phyloP scores from a whole-genome alignment of 441 rosid genomes.

The Theobroma grandiflorum region DNA sequence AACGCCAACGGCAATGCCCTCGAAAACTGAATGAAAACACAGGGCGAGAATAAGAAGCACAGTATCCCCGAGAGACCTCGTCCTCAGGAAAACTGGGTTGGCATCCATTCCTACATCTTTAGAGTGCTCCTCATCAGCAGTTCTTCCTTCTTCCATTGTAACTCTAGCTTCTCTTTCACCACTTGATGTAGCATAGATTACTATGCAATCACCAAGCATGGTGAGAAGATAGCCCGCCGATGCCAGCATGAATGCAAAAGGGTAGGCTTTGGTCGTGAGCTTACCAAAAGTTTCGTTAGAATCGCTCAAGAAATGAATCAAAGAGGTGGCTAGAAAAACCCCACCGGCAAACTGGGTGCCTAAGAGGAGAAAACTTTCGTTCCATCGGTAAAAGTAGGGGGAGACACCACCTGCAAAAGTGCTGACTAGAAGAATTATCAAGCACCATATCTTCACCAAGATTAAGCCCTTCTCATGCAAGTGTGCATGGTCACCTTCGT shows the following conservation, averaged over 20 bases:
- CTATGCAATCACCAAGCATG: slow-evolving; percentile 66
- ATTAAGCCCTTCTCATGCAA: slow-evolving; percentile 47
- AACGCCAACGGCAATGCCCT: slow-evolving; percentile 79
- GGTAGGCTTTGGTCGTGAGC: slow-evolving; percentile 57
- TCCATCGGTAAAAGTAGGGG: slow-evolving; percentile 72
- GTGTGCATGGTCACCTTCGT: slow-evolving; percentile 25
- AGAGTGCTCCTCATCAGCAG: slow-evolving; percentile 25
- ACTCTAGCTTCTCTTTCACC: slow-evolving; percentile 40
- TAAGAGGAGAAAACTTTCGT: slow-evolving; percentile 67
- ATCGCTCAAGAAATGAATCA: slow-evolving; percentile 74
- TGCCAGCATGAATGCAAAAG: slow-evolving; percentile 74
- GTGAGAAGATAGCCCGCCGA: slow-evolving; percentile 65
- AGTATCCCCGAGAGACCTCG: slow-evolving; percentile 58
- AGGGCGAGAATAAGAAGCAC: slow-evolving; percentile 64
- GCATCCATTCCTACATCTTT: slow-evolving; percentile 29
- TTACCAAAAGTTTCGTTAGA: slow-evolving; percentile 59
- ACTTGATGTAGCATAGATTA: slow-evolving; percentile 41
- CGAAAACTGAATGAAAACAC: slow-evolving; percentile 73
- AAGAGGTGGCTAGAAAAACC: slow-evolving; percentile 65
- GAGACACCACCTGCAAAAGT: slow-evolving; percentile 72
- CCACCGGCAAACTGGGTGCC: slow-evolving; percentile 82
- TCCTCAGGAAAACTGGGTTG: slow-evolving; percentile 50
- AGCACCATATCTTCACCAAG: slow-evolving; percentile 66
- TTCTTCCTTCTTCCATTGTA: slow-evolving; percentile 42
- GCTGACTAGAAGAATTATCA: slow-evolving; percentile 61